Percentiles rank a stretch among this genome's conserved stretches.
Evolutionary conservation across 192 early-diverging fungal species (phyloP).

Genomic region (Allomyces javanicus): DNA sequence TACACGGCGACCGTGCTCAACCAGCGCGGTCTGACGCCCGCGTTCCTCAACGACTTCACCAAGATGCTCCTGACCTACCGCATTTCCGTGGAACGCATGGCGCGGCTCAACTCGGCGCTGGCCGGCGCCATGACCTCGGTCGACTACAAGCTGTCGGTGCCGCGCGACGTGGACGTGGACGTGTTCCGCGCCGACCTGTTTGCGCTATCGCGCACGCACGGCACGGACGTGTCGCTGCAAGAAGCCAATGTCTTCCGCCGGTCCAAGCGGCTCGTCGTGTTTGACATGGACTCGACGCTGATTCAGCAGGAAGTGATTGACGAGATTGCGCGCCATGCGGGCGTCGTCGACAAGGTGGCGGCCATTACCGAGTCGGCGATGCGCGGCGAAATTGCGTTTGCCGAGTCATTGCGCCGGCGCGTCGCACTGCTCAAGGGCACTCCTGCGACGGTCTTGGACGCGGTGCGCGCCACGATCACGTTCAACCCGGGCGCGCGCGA

Average conservation of each 20-base stretch:
- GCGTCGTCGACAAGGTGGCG: conserved; percentile 78
- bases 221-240: conserved; percentile 72
- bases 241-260: conserved; percentile 66
- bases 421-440: conserved; percentile 77
- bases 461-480: conserved; percentile 47
- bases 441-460: conserved; percentile 56
- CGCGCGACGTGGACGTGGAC: conserved; percentile 38
- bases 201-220: conserved; percentile 42
- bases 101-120: conserved; percentile 41
- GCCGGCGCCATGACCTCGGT: conserved; percentile 23
- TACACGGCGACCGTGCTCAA: conserved; percentile 75
- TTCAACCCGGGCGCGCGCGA: conserved; percentile 86
- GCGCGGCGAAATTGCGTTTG: conserved; percentile 97
- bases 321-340: conserved; percentile 81
- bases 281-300: conserved; percentile 98
- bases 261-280: conserved; percentile 85
- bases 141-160: conserved; percentile 71
- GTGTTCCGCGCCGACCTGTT: conserved; percentile 48
- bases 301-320: conserved; percentile 99
- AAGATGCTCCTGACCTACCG: conserved; percentile 46
- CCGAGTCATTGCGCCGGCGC: conserved; percentile 70
- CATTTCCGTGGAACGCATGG: conserved; percentile 77
- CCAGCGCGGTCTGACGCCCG: conserved; percentile 51
- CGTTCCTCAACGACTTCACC: conserved; percentile 66
- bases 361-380: conserved; percentile 88